Base-by-base conservation (phyloP, 441 rosid species). In the Aquilaria agallochum region DNA sequence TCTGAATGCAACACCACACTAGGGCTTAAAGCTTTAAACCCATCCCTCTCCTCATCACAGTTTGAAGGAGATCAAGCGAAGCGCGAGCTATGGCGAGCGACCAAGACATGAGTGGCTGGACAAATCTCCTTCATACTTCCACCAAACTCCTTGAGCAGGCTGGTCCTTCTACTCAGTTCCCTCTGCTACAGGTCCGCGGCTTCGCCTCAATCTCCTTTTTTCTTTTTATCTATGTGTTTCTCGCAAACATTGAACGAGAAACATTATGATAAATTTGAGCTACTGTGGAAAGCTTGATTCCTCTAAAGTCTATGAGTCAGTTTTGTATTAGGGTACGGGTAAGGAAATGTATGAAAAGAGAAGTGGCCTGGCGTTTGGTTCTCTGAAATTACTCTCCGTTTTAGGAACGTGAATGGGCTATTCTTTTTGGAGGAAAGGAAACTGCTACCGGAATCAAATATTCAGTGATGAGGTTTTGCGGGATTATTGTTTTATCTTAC, bases 111-210 rank as follows among this genome's bases (percentile, higher is more conserved):
- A 68, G 92, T 68, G 68, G 84, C 68, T 94, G 96, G 96, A 91
- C 88, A 32, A 94, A 94, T 79, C 90, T 94, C 68, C 94, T 94
- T 36, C 94, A 89, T 58, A 85, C 96, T 49, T 94, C 99, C 12
- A 72, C 95, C 34, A 94, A 87, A 78, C 96, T 94, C 68, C 87
- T 94, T 58, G 96, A 94, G 52, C 97, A 89, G 72, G 96, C 97
- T 31, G 95, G 96, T 79, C 96, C 99, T 65, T 87, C 97, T 12
- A 82, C 96, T 71, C 97, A 91, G 81, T 94, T 94, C 68, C 99
- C 96, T 79, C 97, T 96, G 68, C 94, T 91, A 53, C 96, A 94
- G 98, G 98, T 94, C 58, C 58, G 55, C 58, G 56, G 47, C 44
- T 64, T 64, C 58, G 42, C 53, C 54, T 53, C 36, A 20, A 20